phyloP scores from a whole-genome alignment of 352 stramenopile genomes.

The Pythium volutum region DNA sequence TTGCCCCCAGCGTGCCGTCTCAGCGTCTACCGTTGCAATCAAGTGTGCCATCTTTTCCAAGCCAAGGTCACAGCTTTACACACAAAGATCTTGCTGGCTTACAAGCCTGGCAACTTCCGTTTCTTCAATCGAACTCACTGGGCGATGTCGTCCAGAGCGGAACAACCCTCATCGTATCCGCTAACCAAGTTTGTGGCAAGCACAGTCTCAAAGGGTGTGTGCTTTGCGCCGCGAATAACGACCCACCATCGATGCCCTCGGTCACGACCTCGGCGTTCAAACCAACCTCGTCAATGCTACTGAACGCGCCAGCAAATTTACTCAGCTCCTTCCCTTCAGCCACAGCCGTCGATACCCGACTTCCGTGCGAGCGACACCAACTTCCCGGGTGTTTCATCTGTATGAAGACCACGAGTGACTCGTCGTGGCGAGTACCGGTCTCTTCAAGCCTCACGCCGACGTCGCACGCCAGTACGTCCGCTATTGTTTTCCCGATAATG shows the following conservation, averaged over 20 bases:
- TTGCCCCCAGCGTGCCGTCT: not conserved
- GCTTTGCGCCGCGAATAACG: constrained; percentile 43
- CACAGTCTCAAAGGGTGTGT: constrained; percentile 67
- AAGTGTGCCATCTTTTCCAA: not conserved
- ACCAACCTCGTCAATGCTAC: not conserved
- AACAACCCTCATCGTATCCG: not conserved
- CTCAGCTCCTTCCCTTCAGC: not conserved
- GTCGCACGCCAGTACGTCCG: not conserved
- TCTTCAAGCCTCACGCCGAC: not conserved
- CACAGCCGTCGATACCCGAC: not conserved
- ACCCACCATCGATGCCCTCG: not conserved
- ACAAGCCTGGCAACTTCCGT: constrained; percentile 5
- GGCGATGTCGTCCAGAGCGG: not conserved
- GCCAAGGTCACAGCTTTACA: not conserved
- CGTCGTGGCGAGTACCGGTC: not conserved
- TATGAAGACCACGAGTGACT: constrained; percentile 20
- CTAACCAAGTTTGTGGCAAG: constrained; percentile 32
- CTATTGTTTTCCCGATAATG: not conserved
- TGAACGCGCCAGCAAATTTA: not conserved
- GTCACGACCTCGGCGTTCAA: not conserved
- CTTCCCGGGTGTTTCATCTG: constrained; percentile 69
- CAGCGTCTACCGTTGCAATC: not conserved
- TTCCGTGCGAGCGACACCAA: constrained; percentile 42
- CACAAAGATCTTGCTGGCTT: not conserved
- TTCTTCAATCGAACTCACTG: not conserved